phyloP scores from a whole-genome alignment of 306 rosid genomes.

The Quercus variabilis region DNA sequence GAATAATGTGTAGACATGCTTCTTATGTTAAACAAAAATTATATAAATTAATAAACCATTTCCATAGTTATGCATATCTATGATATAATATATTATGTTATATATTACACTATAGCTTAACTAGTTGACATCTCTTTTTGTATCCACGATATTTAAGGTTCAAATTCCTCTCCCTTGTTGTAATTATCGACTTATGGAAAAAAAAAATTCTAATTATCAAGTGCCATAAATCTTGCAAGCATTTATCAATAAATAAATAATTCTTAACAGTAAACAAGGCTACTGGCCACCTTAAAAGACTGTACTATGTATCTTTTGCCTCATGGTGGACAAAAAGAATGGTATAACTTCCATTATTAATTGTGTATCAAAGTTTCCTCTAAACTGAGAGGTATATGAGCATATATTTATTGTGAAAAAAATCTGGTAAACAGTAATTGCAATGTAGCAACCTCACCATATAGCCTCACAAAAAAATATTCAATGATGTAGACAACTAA shows the following conservation, averaged over 20 bases:
- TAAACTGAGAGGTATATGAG: background rate
- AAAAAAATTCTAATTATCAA: no score
- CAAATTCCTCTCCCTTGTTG: fast-evolving
- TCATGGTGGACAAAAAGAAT: background rate
- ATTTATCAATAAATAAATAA: no score
- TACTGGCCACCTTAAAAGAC: background rate
- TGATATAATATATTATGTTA: no score
- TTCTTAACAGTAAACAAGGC: no score
- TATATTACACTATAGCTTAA: no score
- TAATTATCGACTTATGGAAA: no score
- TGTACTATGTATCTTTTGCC: background rate
- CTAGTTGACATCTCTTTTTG: no score
- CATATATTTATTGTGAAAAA: background rate
- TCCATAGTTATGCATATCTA: no score
- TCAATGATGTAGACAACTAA: constrained; percentile 1
- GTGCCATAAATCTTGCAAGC: no score
- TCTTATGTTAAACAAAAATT: background rate
- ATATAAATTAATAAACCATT: no score
- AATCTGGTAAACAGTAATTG: background rate
- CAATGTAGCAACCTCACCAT: background rate
- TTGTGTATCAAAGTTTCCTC: background rate
- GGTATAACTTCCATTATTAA: background rate
- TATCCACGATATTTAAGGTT: no score
- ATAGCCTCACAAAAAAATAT: background rate
- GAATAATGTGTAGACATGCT: background rate